These are phyloP conservation scores for Colletotrichum phormii DNA, from an alignment of 2,329 filamentous ascomycete species.

Conservation along the genomic window DNA sequence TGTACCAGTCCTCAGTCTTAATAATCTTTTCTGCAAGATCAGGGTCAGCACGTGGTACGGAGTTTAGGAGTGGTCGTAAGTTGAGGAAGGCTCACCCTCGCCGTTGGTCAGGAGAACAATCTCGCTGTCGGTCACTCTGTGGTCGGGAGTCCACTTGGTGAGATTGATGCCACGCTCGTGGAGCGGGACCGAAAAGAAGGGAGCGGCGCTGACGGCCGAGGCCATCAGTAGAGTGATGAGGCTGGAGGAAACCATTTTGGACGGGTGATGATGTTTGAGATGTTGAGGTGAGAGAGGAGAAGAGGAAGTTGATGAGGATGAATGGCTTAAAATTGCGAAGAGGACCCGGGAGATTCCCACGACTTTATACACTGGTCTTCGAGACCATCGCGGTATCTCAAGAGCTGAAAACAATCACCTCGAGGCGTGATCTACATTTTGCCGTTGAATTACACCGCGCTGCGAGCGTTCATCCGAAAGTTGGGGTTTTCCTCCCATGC, in stretches of 20 bases:
- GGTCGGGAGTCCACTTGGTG: slow-evolving; percentile 7
- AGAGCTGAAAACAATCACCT: neutral
- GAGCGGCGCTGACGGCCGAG: slow-evolving; percentile 16
- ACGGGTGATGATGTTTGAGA: neutral
- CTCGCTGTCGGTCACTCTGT: neutral
- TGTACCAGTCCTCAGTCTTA: neutral
- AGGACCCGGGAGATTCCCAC: neutral
- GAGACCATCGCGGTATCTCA: neutral
- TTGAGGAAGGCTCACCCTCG: slow-evolving; percentile 1
- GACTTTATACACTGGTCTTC: neutral
- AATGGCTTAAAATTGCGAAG: neutral
- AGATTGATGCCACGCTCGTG: slow-evolving; percentile 3
- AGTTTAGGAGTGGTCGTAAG: neutral
- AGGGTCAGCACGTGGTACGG: neutral
- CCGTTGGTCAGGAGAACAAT: slow-evolving; percentile 9
- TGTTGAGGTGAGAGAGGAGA: neutral
- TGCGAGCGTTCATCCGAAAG: neutral
- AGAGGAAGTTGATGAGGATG: neutral
- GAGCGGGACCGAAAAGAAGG: neutral
- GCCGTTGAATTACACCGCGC: neutral
- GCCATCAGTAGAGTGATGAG: slow-evolving; percentile 20
- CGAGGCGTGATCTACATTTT: neutral
- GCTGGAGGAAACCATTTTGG: slow-evolving; percentile 13
- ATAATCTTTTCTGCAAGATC: slow-evolving; percentile 10
- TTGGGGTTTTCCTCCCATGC: neutral